Base-by-base conservation (phyloP, 179 eudicot species). In the Drosera spatulata region DNA sequence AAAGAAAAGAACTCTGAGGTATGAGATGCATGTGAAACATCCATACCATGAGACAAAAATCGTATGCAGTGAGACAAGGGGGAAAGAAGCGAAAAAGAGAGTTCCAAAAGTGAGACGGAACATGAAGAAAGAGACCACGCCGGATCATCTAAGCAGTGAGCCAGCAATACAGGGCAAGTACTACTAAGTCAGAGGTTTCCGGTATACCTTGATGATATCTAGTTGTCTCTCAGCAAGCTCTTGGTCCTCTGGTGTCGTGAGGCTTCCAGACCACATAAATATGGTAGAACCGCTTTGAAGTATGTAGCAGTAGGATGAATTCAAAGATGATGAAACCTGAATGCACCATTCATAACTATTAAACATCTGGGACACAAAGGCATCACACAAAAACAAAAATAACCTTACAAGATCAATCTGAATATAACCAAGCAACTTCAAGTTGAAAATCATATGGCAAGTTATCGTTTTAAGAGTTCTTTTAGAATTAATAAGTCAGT, bases 221-320 rank as follows among this genome's bases (percentile, higher is more conserved):
- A 94, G 76, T 69, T 69, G 88, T 80, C 99, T 85, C 78, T 94
- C 99, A 53, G 79, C 85, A 66, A 94, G 95, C 63, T 87, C 99
- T 47, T 90, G 96, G 73, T 85, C 83, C 43, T 73, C 87, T 39
- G 94, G 15, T 46, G 85, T 69, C 33, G 96, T 78, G 61, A 77
- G 85, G 66, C 66, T 85, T 64, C 97, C 99, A 39, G 75, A 62
- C 99, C 99, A 94, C 37, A 86, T 85, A 70, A 90, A 90, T 44
- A 87, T 71, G 62, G 87, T 69, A 53, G 87, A 70, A 52, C 85
- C 97, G 48, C 72, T 80, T 76, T 90, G 97, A 63, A 94, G 76
- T 74, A 94, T 94, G 91, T 75, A 87, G 75, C 96, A 80, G 78
- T 94, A 83, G 49, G 91, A 79, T 45, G 99, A 94, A 74, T 90